phyloP scores from a whole-genome alignment of 2,329 filamentous ascomycete species.

The Xylaria sp. region DNA sequence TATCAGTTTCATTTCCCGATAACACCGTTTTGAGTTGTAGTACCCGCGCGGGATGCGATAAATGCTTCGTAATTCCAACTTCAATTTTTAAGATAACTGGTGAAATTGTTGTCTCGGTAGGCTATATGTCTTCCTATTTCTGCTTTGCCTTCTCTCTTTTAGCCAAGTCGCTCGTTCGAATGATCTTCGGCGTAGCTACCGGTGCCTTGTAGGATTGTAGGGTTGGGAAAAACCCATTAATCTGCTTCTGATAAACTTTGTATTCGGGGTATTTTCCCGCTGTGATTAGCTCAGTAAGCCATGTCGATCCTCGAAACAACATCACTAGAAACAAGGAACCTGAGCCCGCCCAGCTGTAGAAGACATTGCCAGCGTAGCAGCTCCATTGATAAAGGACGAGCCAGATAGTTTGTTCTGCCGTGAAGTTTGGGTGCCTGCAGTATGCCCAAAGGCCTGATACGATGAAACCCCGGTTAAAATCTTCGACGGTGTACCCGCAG shows the following conservation, averaged over 20 bases:
- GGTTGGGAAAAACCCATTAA: slow-evolving; percentile 84
- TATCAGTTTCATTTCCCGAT: background rate
- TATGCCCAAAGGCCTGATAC: slow-evolving; percentile 86
- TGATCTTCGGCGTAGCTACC: slow-evolving; percentile 55
- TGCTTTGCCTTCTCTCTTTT: slow-evolving; percentile 57
- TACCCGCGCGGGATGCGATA: background rate
- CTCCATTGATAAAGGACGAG: slow-evolving; percentile 88
- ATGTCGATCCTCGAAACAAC: slow-evolving; percentile 90
- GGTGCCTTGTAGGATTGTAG: slow-evolving; percentile 56
- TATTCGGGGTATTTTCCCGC: slow-evolving; percentile 90
- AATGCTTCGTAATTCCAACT: background rate
- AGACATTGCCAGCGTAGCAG: slow-evolving; percentile 75
- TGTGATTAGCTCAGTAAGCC: slow-evolving; percentile 85
- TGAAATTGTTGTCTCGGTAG: background rate
- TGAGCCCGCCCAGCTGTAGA: slow-evolving; percentile 80
- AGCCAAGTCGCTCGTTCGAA: slow-evolving; percentile 61
- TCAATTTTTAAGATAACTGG: background rate
- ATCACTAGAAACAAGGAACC: slow-evolving; percentile 77
- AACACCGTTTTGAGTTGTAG: background rate
- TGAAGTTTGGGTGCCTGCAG: slow-evolving; percentile 94
- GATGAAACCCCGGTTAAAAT: slow-evolving; percentile 90
- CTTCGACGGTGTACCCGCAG: slow-evolving; percentile 72
- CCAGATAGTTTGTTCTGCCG: slow-evolving; percentile 92
- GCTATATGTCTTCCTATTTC: slow-evolving; percentile 42
- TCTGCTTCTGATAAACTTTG: slow-evolving; percentile 79